phyloP scores from a whole-genome alignment of 1,139 yeast species.

The Pichia sp. region DNA sequence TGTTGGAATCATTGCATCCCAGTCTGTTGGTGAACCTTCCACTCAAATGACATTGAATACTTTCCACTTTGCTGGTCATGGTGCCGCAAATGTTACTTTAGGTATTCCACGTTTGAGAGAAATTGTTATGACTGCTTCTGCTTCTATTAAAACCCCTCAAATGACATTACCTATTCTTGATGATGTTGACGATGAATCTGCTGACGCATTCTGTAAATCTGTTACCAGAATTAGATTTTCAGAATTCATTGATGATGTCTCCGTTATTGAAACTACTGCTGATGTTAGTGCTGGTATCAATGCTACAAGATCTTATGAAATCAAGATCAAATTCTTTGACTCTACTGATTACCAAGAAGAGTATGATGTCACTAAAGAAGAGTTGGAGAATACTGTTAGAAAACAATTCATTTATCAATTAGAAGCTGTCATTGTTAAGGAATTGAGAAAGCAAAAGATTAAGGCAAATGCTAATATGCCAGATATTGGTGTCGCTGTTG shows the following conservation, averaged over 20 bases:
- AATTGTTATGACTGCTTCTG: constrained; percentile 97
- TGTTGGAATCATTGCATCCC: constrained; percentile 97
- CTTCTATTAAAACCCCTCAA: constrained; percentile 93
- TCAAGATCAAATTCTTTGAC: constrained; percentile 70
- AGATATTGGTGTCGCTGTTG: constrained; percentile 66
- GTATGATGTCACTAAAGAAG: constrained; percentile 78
- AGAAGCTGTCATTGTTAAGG: constrained; percentile 69
- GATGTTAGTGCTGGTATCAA: constrained; percentile 40
- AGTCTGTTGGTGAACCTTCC: constrained; percentile 98
- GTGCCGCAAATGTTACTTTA: constrained; percentile 98
- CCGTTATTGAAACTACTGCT: constrained; percentile 84
- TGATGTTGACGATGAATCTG: constrained; percentile 77
- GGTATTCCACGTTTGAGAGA: constrained; percentile 99
- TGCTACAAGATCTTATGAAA: constrained; percentile 65
- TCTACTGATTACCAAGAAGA: constrained; percentile 73
- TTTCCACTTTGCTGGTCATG: constrained; percentile 99
- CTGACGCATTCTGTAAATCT: constrained; percentile 89
- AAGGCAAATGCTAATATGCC: constrained; percentile 45
- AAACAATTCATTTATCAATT: constrained; percentile 59
- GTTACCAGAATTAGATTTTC: constrained; percentile 80
- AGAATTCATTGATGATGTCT: constrained; percentile 79
- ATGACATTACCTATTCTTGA: constrained; percentile 84
- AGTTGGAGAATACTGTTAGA: constrained; percentile 65
- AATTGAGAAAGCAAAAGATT: constrained; percentile 68
- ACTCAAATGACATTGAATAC: constrained; percentile 99